Conservation (phyloP, 768 basidiomycete genomes). For the Hemileccinum impolitum region DNA sequence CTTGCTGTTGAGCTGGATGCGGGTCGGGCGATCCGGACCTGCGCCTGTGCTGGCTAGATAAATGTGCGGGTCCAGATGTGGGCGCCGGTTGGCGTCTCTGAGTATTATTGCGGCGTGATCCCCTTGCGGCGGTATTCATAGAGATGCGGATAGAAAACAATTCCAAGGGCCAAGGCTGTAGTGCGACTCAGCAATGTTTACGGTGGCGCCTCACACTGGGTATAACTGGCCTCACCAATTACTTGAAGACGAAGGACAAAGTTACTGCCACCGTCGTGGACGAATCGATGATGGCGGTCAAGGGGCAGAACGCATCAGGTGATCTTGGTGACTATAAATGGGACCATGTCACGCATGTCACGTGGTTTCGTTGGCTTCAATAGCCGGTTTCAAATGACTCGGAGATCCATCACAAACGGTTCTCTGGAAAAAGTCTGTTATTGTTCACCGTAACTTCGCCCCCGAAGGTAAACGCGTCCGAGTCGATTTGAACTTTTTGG, state of each 20-base stretch:
- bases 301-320: neutral
- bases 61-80: conserved; percentile 14
- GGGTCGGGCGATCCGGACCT: conserved; percentile 37
- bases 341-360: conserved; percentile 12
- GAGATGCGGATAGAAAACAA: neutral
- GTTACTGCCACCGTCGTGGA: conserved; percentile 7
- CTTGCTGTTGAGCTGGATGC: conserved; percentile 17
- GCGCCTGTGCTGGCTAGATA: conserved; percentile 25
- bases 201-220: neutral
- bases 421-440: too few relatives aligned
- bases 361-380: conserved; percentile 3
- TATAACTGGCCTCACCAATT: conserved; percentile 8
- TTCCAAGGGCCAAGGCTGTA: neutral
- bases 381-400: too few relatives aligned
- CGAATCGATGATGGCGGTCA: neutral
- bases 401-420: too few relatives aligned
- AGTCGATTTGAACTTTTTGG: too few relatives aligned
- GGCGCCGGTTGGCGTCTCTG: conserved; percentile 21
- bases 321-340: conserved; percentile 11
- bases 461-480: too few relatives aligned
- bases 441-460: too few relatives aligned
- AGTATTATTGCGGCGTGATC: conserved; percentile 25
- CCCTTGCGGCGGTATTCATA: conserved; percentile 25
- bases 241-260: neutral
- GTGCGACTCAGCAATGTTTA: neutral